Base-by-base conservation (phyloP, 106 monocot species). In the Phalaenopsis aphrodite region DNA sequence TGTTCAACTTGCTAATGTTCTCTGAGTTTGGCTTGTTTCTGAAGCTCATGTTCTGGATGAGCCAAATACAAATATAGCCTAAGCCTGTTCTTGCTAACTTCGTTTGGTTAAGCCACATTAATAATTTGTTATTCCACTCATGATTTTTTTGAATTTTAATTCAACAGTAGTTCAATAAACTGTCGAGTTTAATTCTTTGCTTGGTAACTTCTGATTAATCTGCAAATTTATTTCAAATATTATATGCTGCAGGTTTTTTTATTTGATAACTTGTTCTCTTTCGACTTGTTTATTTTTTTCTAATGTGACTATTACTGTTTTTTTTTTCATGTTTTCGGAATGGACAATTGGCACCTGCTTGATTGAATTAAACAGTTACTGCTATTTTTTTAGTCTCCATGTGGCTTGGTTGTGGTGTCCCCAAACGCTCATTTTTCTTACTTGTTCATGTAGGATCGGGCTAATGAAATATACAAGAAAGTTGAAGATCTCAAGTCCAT, bases 391-490 rank as follows among this genome's bases (percentile, higher is more conserved):
- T 66, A 15, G 12, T 69, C 12, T 69, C 69, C 69, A 41, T 49
- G 49, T 36, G 9, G 49, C 48, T 76, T 24, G 49, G 52, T 49
- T 76, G 49, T 76, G 41, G 17, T 74, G 7, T 16, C 49, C 24
- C 24, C 23, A 49, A 74, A 74, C n/a, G 43, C n/a, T 42, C 74
- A 15, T 24, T 12, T n/a, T 48, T 30, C 47, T 30, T 76, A 23
- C 48, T 30, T 76, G 21, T 72, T 55, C 41, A 1, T 82, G 55
- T 7, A 83, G 83, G 83, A 83, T 41, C 78, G 83, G 42, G 83
- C 83, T 11, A 83, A 78, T 74, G 83, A 83, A 73, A 78, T 83
- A 83, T 83, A 83, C 36, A 83, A 83, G 78, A 83, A 83, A 72
- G 83, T 83, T 11, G 83, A 83, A 78, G 83, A 83, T 72, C 83